phyloP scores from a whole-genome alignment of 768 basidiomycete genomes.

The Mycena galopus region DNA sequence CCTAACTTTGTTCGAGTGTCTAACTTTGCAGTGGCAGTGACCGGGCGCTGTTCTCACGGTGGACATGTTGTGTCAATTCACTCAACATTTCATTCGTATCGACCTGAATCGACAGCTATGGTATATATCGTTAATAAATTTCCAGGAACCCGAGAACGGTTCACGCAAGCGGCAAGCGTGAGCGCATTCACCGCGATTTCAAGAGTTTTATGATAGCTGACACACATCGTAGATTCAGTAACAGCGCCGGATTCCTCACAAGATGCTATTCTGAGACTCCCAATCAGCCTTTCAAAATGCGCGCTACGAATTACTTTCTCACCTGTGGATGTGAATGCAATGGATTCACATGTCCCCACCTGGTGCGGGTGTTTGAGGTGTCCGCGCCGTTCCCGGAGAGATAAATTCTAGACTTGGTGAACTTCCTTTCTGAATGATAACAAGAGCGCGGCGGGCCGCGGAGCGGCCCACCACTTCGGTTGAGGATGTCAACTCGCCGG shows the following conservation, averaged over 20 bases:
- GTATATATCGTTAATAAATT: conserved; percentile 7
- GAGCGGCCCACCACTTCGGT: too few species aligned
- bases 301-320: conserved; percentile 3
- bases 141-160: conserved; percentile 13
- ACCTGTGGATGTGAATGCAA: conserved; percentile 10
- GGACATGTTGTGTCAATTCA: conserved; percentile 13
- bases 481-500: too few species aligned
- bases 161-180: too few species aligned
- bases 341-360: neutral
- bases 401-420: conserved; percentile 1
- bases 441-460: too few species aligned
- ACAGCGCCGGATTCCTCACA: neutral
- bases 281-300: conserved; percentile 12
- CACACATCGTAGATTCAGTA: neutral
- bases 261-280: conserved; percentile 5
- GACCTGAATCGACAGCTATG: conserved; percentile 9
- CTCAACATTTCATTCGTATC: conserved; percentile 19
- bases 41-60: conserved; percentile 8
- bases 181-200: conserved; percentile 12
- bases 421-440: conserved; percentile 8
- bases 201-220: conserved; percentile 14
- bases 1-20: neutral
- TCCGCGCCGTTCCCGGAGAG: neutral
- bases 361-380: conserved; percentile 7
- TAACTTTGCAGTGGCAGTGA: conserved; percentile 10